These are phyloP conservation scores for Stylonectria norvegica DNA, from an alignment of 2,329 filamentous ascomycete genomes.

Conservation along the genomic window DNA sequence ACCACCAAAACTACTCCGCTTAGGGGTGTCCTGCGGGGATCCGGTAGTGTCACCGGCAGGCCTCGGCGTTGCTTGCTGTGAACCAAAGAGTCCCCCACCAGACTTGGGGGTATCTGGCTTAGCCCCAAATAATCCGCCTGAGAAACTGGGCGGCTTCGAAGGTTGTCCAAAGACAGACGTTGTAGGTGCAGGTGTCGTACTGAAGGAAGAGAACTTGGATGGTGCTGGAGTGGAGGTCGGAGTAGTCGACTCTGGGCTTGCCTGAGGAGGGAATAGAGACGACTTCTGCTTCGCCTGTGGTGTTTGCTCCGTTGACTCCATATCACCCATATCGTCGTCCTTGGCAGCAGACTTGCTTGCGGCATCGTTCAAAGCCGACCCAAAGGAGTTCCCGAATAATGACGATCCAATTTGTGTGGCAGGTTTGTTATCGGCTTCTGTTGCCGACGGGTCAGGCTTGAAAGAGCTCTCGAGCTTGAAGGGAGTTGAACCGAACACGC, in stretches of 20 bases:
- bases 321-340: conserved; percentile 53
- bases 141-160: conserved; percentile 22
- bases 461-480: conserved; percentile 70
- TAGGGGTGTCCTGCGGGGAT: conserved; percentile 24
- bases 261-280: conserved; percentile 24
- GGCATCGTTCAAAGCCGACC: conserved; percentile 52
- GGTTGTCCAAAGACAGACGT: conserved; percentile 35
- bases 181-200: conserved; percentile 32
- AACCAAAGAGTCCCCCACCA: conserved; percentile 24
- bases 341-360: conserved; percentile 39
- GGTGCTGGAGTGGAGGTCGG: conserved; percentile 52
- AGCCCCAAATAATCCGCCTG: conserved; percentile 28
- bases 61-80: conserved; percentile 18
- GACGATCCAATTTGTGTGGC: conserved; percentile 39
- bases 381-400: conserved; percentile 61
- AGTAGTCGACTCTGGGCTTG: conserved; percentile 40
- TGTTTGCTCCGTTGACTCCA: conserved; percentile 33
- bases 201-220: conserved; percentile 43
- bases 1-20: conserved; percentile 17
- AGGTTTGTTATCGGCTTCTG: conserved; percentile 55
- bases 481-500: conserved; percentile 47
- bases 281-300: conserved; percentile 38
- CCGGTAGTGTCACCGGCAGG: conserved; percentile 13
- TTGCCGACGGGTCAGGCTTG: conserved; percentile 58
- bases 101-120: conserved; percentile 26